Conservation (phyloP, 2,329 filamentous ascomycete species). For the Colletotrichum zoysiae region DNA sequence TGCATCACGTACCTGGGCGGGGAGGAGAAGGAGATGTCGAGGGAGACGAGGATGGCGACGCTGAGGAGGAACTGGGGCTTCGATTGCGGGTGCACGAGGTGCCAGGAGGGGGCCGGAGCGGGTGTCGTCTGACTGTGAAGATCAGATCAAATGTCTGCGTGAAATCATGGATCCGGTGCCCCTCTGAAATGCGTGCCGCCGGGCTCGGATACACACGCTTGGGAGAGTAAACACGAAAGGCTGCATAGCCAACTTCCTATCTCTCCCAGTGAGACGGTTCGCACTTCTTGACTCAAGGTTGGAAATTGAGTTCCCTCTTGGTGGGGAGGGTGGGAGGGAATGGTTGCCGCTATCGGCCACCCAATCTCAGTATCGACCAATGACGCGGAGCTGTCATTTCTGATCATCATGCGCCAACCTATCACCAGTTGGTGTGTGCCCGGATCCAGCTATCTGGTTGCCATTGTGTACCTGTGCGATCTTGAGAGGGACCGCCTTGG, state of each 20-base stretch:
- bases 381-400: not conserved
- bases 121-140: not conserved
- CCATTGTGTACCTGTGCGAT: not conserved
- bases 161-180: too few species aligned
- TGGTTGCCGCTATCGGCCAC: not conserved
- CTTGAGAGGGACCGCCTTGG: not conserved
- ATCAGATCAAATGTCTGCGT: not conserved
- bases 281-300: not conserved
- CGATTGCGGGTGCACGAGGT: slow-evolving; percentile 33
- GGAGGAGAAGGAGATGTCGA: slow-evolving; percentile 22
- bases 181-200: too few species aligned
- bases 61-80: slow-evolving; percentile 38
- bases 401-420: not conserved
- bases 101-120: not conserved
- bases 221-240: not conserved
- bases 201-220: not conserved
- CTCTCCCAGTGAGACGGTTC: not conserved
- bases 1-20: slow-evolving; percentile 37
- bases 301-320: not conserved
- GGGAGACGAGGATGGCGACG: slow-evolving; percentile 19
- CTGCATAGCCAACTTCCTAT: not conserved
- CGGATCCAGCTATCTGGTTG: not conserved
- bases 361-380: not conserved
- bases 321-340: not conserved
- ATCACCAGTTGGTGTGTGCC: not conserved